Percentiles rank a stretch among this genome's conserved stretches.
Evolutionary conservation across 148 eudicot genomes (phyloP).

Genomic region (Rhododendron simsii): DNA sequence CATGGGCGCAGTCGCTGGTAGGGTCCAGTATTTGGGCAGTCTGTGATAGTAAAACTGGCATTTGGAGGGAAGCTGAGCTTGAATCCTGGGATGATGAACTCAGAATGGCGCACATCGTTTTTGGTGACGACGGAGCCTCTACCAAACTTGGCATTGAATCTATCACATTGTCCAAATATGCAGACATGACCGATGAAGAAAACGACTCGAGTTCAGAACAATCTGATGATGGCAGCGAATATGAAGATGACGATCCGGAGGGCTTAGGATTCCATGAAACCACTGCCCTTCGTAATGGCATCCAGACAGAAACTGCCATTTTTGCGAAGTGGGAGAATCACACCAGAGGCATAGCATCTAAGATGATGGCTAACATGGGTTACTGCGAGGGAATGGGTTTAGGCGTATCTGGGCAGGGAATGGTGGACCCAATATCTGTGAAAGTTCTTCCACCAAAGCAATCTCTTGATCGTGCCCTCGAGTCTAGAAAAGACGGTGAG

Average conservation of each 20-base stretch:
- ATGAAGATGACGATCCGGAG: conserved; percentile 49
- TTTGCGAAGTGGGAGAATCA: conserved; percentile 98
- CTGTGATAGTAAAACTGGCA: conserved; percentile 42
- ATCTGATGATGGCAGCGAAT: conserved; percentile 51
- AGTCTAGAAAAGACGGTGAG: conserved; percentile 25
- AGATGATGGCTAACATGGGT: conserved; percentile 98
- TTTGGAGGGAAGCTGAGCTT: conserved; percentile 93
- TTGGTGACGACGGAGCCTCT: conserved; percentile 61
- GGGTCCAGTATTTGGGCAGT: conserved; percentile 76
- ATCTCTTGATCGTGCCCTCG: conserved; percentile 77
- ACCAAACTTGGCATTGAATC: conserved; percentile 52
- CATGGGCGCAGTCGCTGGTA: conserved; percentile 52
- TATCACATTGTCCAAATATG: conserved; percentile 61
- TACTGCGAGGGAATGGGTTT: conserved; percentile 96
- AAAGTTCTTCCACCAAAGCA: conserved; percentile 82
- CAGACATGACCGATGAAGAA: conserved; percentile 50
- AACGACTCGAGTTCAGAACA: conserved; percentile 41
- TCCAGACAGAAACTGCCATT: conserved; percentile 84
- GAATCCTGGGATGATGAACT: conserved; percentile 73
- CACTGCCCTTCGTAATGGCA: conserved; percentile 59
- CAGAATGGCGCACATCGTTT: conserved; percentile 47
- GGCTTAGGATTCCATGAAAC: conserved; percentile 71
- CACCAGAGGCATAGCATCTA: conserved; percentile 93
- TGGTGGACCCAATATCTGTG: conserved; percentile 67
- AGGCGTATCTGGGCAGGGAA: conserved; percentile 82